Evolutionary conservation across 192 early-diverging fungal species (phyloP).

Genomic region (Paraglomus brasilianum): DNA sequence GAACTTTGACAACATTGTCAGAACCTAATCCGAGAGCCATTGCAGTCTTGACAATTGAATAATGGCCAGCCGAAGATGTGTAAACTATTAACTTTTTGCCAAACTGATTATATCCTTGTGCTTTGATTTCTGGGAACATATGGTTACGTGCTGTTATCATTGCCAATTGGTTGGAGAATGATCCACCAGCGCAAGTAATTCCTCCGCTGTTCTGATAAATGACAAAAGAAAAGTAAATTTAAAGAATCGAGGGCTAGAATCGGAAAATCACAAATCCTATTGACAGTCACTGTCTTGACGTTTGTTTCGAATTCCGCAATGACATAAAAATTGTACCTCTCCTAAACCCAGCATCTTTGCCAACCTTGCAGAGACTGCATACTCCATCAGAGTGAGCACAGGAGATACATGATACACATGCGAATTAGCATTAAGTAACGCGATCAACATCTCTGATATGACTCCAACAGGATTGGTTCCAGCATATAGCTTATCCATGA

Average conservation of each 20-base stretch:
- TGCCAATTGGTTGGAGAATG: slow-evolving; percentile 72
- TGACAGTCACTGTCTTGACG: no score
- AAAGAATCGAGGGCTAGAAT: no score
- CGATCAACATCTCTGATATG: slow-evolving; percentile 64
- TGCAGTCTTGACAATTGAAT: slow-evolving; percentile 72
- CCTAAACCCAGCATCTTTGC: slow-evolving; percentile 50
- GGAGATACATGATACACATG: slow-evolving; percentile 79
- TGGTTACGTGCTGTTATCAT: slow-evolving; percentile 72
- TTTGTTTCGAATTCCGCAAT: slow-evolving; percentile 2
- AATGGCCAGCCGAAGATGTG: slow-evolving; percentile 71
- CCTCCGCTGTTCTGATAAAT: slow-evolving; percentile 50
- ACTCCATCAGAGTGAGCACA: slow-evolving; percentile 68
- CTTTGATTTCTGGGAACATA: slow-evolving; percentile 61
- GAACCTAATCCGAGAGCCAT: slow-evolving; percentile 69
- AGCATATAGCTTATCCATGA: slow-evolving; percentile 83
- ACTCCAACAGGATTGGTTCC: slow-evolving; percentile 74
- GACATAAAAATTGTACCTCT: slow-evolving; percentile 32
- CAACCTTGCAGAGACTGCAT: slow-evolving; percentile 48
- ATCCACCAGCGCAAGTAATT: slow-evolving; percentile 73
- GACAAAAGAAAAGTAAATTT: slow-evolving; percentile 19
- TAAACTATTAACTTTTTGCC: slow-evolving; percentile 56
- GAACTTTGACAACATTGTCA: slow-evolving; percentile 65
- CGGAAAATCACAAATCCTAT: no score
- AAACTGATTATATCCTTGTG: slow-evolving; percentile 49
- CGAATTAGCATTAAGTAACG: slow-evolving; percentile 72